Conservation (phyloP, 805 yeast genomes). For the Candida mattraensis region DNA sequence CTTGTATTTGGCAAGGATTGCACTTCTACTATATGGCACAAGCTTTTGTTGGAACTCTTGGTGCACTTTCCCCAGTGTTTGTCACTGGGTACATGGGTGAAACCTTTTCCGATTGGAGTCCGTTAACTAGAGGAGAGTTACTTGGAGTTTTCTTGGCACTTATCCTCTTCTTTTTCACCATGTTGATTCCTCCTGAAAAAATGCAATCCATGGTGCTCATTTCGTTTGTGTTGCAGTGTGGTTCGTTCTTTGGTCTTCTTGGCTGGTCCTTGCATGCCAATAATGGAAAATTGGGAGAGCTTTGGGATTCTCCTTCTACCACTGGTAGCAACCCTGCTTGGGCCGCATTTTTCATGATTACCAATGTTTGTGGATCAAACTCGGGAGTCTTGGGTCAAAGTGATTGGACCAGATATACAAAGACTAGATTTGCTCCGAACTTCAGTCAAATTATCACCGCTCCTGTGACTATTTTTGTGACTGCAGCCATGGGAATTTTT, state of each 20-base stretch:
- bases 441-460: conserved; percentile 21
- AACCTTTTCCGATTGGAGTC: conserved; percentile 26
- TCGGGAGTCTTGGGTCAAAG: conserved; percentile 43
- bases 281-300: conserved; percentile 33
- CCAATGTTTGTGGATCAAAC: conserved; percentile 40
- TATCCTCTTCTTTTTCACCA: conserved; percentile 42
- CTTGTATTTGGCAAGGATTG: conserved; percentile 46
- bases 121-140: conserved; percentile 41
- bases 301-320: conserved; percentile 20
- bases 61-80: conserved; percentile 39
- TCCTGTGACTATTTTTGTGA: conserved; percentile 64
- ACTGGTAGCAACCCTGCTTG: conserved; percentile 33
- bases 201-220: conserved; percentile 27
- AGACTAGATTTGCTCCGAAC: conserved; percentile 24
- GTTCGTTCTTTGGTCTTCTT: conserved; percentile 27
- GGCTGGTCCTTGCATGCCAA: conserved; percentile 32
- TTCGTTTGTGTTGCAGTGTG: conserved; percentile 26
- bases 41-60: conserved; percentile 39
- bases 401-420: conserved; percentile 41
- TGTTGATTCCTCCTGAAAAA: conserved; percentile 36
- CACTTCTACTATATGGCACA: conserved; percentile 49
- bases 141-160: conserved; percentile 35
- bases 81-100: conserved; percentile 28
- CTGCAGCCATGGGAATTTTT: conserved; percentile 60
- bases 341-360: conserved; percentile 42